Base-by-base conservation (phyloP, 176 grass and related monocot species). In the Eragrostis curvula region DNA sequence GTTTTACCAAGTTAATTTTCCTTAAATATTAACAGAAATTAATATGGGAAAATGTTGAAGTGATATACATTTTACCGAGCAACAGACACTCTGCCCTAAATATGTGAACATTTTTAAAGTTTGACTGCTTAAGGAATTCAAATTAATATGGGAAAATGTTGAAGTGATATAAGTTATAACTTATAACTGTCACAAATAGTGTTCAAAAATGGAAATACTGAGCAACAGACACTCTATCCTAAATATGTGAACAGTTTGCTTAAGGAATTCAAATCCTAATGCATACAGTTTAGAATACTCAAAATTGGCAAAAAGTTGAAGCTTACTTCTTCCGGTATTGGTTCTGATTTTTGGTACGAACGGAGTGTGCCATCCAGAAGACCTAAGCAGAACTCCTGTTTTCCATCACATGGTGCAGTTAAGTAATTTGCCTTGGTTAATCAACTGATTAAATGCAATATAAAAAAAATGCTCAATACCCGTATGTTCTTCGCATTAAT, bases 371-470 rank as follows among this genome's bases (percentile, higher is more conserved):
- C 87, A 76, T 89, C 73, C 49, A 87, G 70, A 77, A 94, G 85
- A 5, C 74, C 72, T 81, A 64, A 83, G 85, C 87, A 89, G 50
- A 94, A 94, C 78, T 94, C 89, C 92, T 94, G 87, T 71, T 90
- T 41, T 62, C 42, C 88, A 73, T 29, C 71, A 16, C 79, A 83
- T 86, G 13, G 8, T 50, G 73, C 21, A 67, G 18, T 73, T 66
- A 86, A 79, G 75, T 66, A 78, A 79, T 41, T 82, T 41, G 0
- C 0, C 57, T 67, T 0, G 6, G 81, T 64, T 65, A 76, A 15
- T 74, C 7, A 43, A 78, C 79, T 67, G 32, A 51, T 40, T 44
- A 52, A 60, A 18, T 30, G 72, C 23, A 82, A 13, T 59, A 60
- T 50, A 68, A 83, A 86, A 63, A 36, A 75, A 64, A 85, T 48